Evolutionary conservation across 192 early-diverging fungal genomes (phyloP).

Genomic region (Coemansia sp.): DNA sequence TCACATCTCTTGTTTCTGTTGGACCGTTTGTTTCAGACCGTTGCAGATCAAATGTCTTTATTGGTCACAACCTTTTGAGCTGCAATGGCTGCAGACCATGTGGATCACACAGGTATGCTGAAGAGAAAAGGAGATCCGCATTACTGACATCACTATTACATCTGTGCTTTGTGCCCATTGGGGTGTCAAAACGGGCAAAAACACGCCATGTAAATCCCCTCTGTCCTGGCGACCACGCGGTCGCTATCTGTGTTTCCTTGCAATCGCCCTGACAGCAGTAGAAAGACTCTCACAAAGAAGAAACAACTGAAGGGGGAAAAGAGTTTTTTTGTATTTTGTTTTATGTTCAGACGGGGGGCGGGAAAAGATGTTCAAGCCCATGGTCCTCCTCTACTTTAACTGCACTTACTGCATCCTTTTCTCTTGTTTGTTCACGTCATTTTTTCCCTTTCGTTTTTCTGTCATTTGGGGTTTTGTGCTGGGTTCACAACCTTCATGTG

Average conservation of each 20-base stretch:
- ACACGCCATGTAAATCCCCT: neutral
- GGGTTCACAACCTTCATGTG: slow-evolving; percentile 8
- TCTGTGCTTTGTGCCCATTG: neutral
- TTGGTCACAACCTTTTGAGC: too few relatives aligned
- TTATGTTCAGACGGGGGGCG: neutral
- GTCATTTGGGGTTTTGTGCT: slow-evolving; percentile 13
- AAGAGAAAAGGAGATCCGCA: neutral
- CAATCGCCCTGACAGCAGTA: neutral
- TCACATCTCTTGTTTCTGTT: neutral
- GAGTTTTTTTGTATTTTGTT: neutral
- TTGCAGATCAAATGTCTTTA: neutral
- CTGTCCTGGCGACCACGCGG: neutral
- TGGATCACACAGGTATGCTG: neutral
- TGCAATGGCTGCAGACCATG: neutral
- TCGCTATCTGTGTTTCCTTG: slow-evolving; percentile 4
- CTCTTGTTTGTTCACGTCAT: slow-evolving; percentile 3
- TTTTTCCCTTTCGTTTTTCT: slow-evolving; percentile 3
- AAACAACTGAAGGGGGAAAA: neutral
- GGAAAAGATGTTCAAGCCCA: neutral
- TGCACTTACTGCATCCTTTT: slow-evolving; percentile 3
- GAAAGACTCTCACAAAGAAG: neutral
- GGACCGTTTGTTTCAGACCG: neutral
- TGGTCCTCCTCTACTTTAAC: neutral
- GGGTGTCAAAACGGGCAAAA: neutral
- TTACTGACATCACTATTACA: neutral